Evolutionary conservation across 306 rosid genomes (phyloP), one percentile per base, ranked within the genome.

Genomic region (Neltuma alba): DNA sequence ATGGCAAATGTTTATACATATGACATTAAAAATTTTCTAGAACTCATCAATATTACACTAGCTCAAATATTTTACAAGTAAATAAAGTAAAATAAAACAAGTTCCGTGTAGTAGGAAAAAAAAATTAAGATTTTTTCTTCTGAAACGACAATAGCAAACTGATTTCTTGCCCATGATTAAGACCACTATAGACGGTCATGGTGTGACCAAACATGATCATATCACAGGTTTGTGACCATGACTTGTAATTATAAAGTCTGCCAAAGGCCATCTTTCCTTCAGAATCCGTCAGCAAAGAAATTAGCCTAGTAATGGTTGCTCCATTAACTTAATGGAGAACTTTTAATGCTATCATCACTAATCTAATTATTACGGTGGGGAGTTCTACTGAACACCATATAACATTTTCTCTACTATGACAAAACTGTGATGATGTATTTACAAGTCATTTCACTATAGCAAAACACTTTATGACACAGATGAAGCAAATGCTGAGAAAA

Each of bases 401-500:
- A 15, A 63, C 27, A 34, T 63, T 7, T 20, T 34, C 27, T 33
- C 70, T 44, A 38, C 38, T 48, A 52, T 52, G 63, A 69, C 34
- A 45, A 68, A 82, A 70, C 71, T 74, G n/a, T 9, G 20, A 75
- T 12, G 10, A 60, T 41, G 50, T 41, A 70, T 42, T 75, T 54
- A 37, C n/a, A 75, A 36, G 31, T 45, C 63, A 70, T 57, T 64
- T 75, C 18, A 37, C 30, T 60, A 36, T 28, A 62, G 28, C 18
- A 62, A 55, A 60, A 28, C 3, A 7, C 48, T 50, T 44, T 16
- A 25, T 0, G 57, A 80, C 34, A 75, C 14, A 23, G 15, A 76
- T 57, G 50, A 52, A 83, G 54, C 11, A 75, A 75, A 80, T 40
- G 74, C 50, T 41, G 72, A 63, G 67, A 61, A 41, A 79, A 61